Evolutionary conservation across 139 green algal genomes (phyloP).

Genomic region (Penium margaritaceum): DNA sequence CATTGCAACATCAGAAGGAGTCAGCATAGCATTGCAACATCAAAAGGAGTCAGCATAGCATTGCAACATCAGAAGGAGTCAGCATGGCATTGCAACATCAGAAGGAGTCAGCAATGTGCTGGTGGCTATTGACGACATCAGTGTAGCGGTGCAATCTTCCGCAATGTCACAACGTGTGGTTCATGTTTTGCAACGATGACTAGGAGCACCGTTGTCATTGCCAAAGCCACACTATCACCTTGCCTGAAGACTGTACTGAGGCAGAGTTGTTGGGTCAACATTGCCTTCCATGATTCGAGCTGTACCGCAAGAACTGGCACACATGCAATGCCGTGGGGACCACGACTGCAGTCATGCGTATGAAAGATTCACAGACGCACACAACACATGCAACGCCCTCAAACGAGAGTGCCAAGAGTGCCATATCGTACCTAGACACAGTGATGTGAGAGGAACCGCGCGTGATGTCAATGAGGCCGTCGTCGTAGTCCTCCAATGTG

Average conservation of each 20-base stretch:
- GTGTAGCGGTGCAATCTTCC: no score
- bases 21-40: no score
- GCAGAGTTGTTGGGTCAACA: no score
- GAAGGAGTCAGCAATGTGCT: not conserved
- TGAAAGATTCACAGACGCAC: no score
- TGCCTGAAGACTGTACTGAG: no score
- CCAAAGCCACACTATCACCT: no score
- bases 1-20: no score
- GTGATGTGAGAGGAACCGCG: conserved; percentile 18
- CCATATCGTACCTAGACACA: conserved; percentile 19
- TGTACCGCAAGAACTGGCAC: not conserved
- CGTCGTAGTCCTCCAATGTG: conserved; percentile 19
- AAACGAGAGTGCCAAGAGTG: conserved; percentile 1
- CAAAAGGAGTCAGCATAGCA: not conserved
- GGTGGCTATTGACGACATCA: not conserved
- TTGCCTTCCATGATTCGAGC: not conserved
- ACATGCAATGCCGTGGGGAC: not conserved
- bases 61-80: not conserved
- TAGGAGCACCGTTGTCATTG: no score
- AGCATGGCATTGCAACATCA: not conserved
- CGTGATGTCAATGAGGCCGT: conserved; percentile 28
- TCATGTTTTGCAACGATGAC: no score
- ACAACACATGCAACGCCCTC: not conserved
- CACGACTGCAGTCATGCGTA: not conserved
- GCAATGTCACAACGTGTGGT: no score